Base-by-base conservation (phyloP, 2,329 filamentous ascomycete genomes). In the Phialocephala subalpina region DNA sequence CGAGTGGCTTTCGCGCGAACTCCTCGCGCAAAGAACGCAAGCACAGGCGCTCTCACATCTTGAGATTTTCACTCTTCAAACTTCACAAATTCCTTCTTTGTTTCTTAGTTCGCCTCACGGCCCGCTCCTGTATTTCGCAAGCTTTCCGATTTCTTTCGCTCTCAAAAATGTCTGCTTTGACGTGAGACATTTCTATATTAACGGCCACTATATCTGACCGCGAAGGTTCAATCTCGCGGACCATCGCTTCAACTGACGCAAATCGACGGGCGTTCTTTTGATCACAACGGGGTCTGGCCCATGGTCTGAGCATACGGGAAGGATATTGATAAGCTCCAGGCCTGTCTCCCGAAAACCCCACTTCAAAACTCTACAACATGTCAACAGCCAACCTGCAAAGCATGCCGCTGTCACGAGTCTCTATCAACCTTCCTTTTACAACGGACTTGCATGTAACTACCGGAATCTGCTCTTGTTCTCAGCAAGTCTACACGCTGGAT, bases 401-500 rank as follows among this genome's bases (percentile, higher is more conserved):
- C 18, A 27, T 18, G 25, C 60, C 60, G 53, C 40, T 47, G 53
- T 62, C 60, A 62, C 60, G 60, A 62, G 60, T 57, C 53, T 49
- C 12, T 38, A 14, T 47, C 35, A 33, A 16, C 27, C 33, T 56
- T 62, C n/a, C 27, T 62, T 22, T 22, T 36, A 20, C 25, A 57
- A 57, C 52, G 38, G 20, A n/a, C 52, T 57, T 58, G 53, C 60
- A 62, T 57, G 52, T 57, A 62, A 42, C 9, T 56, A 62, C 60
- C 60, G 60, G 36, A 35, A 1, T 53, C 22, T 29, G 20, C 55
- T 20, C 35, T n/a, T 47, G 49, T 35, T 27, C 42, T 18, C 36
- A 62, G 60, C 36, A 57, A 57, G 5, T 62, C 60, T 57, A 57
- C 38, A 57, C 60, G 60, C 27, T 62, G 61, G 61, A 58, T 58